phyloP scores from a whole-genome alignment of 371 early-diverging fungal genomes.

The Thermomucor indicae-seudaticae region DNA sequence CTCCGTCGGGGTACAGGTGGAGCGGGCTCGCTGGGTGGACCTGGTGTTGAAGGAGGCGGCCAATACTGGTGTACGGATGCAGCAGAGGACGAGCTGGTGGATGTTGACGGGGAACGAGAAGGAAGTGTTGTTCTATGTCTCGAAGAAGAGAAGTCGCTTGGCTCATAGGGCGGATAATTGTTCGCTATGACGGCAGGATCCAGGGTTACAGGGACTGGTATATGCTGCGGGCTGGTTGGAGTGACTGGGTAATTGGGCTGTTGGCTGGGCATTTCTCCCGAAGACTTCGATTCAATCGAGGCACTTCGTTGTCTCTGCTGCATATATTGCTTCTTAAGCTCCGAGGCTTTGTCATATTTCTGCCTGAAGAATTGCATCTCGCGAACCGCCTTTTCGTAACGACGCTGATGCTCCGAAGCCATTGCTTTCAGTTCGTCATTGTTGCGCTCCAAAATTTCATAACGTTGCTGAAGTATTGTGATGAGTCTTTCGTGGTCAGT shows the following conservation, averaged over 20 bases:
- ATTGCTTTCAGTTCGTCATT: constrained; percentile 20
- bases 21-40: not conserved
- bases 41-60: not conserved
- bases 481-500: constrained; percentile 28
- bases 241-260: constrained; percentile 9
- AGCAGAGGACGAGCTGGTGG: constrained; percentile 3
- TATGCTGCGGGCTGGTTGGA: constrained; percentile 15
- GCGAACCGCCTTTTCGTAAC: constrained; percentile 46
- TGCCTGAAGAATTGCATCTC: constrained; percentile 47
- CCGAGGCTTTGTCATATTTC: constrained; percentile 25
- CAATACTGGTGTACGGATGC: not conserved
- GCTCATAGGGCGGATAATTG: too few relatives aligned
- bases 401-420: constrained; percentile 26
- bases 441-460: constrained; percentile 21
- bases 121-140: constrained; percentile 2
- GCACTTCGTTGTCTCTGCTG: constrained; percentile 10
- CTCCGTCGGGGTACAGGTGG: constrained; percentile 6
- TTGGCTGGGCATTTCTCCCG: not conserved
- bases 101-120: constrained; percentile 11
- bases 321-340: constrained; percentile 11
- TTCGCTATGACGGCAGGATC: too few relatives aligned
- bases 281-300: constrained; percentile 15
- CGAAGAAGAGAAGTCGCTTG: not conserved
- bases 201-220: too few relatives aligned
- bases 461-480: constrained; percentile 22